Percentiles rank a stretch among this genome's conserved stretches.
Conservation (phyloP, 139 green algal genomes). For the Cymbomonas tetramitiformis region DNA sequence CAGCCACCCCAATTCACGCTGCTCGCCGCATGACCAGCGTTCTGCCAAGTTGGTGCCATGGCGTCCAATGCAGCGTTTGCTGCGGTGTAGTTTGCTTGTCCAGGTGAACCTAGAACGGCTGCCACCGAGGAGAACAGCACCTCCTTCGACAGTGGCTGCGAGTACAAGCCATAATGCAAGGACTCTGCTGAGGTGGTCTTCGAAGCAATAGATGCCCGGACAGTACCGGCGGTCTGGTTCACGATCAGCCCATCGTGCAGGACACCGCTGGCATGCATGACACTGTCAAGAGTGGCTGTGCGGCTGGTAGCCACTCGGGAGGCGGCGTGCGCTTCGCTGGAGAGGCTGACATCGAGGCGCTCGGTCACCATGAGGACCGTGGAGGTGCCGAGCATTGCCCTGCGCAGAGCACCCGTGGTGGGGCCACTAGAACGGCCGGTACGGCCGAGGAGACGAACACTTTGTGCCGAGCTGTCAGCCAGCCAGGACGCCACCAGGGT, state of each 20-base stretch:
- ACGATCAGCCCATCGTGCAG: constrained; percentile 6
- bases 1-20: constrained; percentile 58
- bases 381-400: too few relatives aligned
- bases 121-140: constrained; percentile 42
- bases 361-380: too few relatives aligned
- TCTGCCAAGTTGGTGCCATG: constrained; percentile 1
- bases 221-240: constrained; percentile 5
- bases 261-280: constrained; percentile 17
- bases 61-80: constrained; percentile 52
- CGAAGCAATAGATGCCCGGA: constrained; percentile 2
- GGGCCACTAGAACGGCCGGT: too few relatives aligned
- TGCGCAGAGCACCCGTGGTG: too few relatives aligned
- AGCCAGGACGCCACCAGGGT: too few relatives aligned
- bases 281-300: too few relatives aligned
- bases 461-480: too few relatives aligned
- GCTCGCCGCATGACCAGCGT: background rate
- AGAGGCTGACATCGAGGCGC: too few relatives aligned
- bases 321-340: too few relatives aligned
- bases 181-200: constrained; percentile 18
- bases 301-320: too few relatives aligned
- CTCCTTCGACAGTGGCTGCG: background rate
- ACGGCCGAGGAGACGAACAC: too few relatives aligned
- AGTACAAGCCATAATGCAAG: background rate
- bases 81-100: constrained; percentile 58
- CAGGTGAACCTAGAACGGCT: constrained; percentile 36